These are phyloP conservation scores for Gaeumannomyces tritici DNA, from an alignment of 2,329 filamentous ascomycete genomes.

Conservation along the genomic window DNA sequence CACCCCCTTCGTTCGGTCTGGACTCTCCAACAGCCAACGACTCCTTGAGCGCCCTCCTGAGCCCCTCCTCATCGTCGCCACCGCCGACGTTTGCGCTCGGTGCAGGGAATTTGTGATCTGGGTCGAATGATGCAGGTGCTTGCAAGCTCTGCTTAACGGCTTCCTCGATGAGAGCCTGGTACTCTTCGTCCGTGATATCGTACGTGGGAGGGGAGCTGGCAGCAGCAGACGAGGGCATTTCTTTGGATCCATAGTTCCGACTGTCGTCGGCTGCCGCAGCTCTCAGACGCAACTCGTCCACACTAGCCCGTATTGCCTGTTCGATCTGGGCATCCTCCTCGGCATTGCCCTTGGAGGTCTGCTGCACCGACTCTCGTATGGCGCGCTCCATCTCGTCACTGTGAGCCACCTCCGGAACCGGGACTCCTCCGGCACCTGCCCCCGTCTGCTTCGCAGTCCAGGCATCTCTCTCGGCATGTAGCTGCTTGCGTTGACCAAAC, in stretches of 20 bases:
- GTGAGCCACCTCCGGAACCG: conserved; percentile 13
- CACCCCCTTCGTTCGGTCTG: conserved; percentile 2
- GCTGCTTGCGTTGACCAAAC: conserved; percentile 40
- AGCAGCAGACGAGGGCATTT: conserved; percentile 16
- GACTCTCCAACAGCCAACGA: conserved; percentile 7
- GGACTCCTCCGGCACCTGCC: conserved; percentile 10
- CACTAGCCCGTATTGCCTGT: conserved; percentile 62
- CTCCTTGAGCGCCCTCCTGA: conserved; percentile 43
- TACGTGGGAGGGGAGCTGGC: conserved; percentile 19
- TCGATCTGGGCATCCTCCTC: conserved; percentile 65
- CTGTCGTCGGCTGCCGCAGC: not conserved
- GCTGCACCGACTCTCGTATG: conserved; percentile 57
- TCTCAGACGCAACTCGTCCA: conserved; percentile 35
- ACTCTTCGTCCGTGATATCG: conserved; percentile 46
- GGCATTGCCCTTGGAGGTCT: conserved; percentile 60
- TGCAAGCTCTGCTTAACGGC: conserved; percentile 43
- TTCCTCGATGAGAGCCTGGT: conserved; percentile 45
- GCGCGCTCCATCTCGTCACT: conserved; percentile 60
- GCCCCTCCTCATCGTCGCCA: conserved; percentile 39
- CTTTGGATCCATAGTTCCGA: conserved; percentile 3
- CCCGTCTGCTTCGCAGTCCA: conserved; percentile 22
- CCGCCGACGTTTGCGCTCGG: conserved; percentile 10
- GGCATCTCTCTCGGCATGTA: conserved; percentile 36
- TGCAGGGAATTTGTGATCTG: conserved; percentile 7
- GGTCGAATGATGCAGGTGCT: conserved; percentile 7